These are phyloP conservation scores for Gyrodon lividus DNA, from an alignment of 768 basidiomycete species.

Conservation along the genomic window DNA sequence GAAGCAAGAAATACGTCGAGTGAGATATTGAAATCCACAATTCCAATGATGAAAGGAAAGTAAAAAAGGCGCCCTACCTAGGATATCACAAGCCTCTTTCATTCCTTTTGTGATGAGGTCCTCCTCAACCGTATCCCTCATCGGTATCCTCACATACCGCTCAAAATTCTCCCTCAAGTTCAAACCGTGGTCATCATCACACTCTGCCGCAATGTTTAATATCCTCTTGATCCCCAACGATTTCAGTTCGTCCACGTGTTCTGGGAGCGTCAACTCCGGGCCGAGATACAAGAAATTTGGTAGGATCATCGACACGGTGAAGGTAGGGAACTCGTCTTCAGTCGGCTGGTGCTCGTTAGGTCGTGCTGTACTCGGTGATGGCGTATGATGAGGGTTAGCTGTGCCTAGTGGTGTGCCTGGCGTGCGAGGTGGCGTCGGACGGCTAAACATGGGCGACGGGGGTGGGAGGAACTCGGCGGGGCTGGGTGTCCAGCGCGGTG, in stretches of 20 bases:
- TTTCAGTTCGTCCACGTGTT: conserved; percentile 75
- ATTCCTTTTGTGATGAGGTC: conserved; percentile 81
- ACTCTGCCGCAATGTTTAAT: conserved; percentile 89
- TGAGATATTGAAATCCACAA: conserved; percentile 1
- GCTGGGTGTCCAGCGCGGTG: conserved; percentile 38
- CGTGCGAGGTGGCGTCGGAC: conserved; percentile 38
- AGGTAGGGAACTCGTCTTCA: conserved; percentile 57
- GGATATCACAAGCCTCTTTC: conserved; percentile 78
- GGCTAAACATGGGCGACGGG: conserved; percentile 23
- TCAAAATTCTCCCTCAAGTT: conserved; percentile 70
- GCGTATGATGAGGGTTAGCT: conserved; percentile 30
- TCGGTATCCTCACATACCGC: conserved; percentile 82
- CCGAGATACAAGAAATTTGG: conserved; percentile 91
- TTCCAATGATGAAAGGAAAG: conserved; percentile 1
- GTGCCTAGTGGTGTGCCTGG: conserved; percentile 37
- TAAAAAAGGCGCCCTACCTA: conserved; percentile 57
- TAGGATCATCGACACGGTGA: conserved; percentile 87
- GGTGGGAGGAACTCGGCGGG: conserved; percentile 40
- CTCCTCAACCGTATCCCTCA: conserved; percentile 96
- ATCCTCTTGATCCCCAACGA: conserved; percentile 81
- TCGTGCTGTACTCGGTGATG: conserved; percentile 63
- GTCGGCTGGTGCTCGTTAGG: conserved; percentile 42
- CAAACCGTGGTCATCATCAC: conserved; percentile 80
- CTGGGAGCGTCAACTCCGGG: conserved; percentile 73
- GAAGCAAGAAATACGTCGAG: conserved; percentile 1